phyloP scores from a whole-genome alignment of 2,329 filamentous ascomycete genomes.

The Cercospora sojina region DNA sequence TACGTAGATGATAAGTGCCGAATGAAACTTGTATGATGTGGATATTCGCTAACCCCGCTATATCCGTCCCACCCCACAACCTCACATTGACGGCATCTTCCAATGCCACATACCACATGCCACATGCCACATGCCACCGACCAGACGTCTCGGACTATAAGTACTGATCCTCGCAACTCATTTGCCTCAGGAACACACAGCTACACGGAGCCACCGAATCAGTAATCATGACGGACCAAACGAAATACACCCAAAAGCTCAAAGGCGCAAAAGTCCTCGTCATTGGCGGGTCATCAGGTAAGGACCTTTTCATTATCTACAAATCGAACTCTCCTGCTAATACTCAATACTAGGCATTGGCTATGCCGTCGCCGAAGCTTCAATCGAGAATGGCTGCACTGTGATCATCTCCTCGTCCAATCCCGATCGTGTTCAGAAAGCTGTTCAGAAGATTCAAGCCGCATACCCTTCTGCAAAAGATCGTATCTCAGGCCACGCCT shows the following conservation, averaged over 20 bases:
- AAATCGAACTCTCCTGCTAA: not conserved
- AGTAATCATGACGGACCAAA: slow-evolving; percentile 42
- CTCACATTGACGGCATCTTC: not conserved
- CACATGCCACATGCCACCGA: not conserved
- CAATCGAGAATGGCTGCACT: slow-evolving; percentile 55
- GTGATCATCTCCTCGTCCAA: slow-evolving; percentile 63
- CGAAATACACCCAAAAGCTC: slow-evolving; percentile 52
- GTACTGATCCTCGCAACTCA: not conserved
- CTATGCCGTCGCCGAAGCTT: slow-evolving; percentile 58
- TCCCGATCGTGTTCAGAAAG: slow-evolving; percentile 48
- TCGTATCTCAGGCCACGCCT: slow-evolving; percentile 47
- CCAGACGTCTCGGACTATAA: not conserved
- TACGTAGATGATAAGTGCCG: not conserved
- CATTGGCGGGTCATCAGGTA: slow-evolving; percentile 57
- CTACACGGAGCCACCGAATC: not conserved
- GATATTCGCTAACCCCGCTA: not conserved
- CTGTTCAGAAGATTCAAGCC: slow-evolving; percentile 47
- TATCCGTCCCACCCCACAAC: not conserved
- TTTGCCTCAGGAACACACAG: not conserved
- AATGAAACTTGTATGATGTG: not conserved
- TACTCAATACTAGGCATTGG: slow-evolving; percentile 54
- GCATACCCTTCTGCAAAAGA: slow-evolving; percentile 46
- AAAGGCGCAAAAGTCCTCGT: slow-evolving; percentile 53
- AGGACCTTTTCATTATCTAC: not conserved
- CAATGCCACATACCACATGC: not conserved